Evolutionary conservation across 164 flowering plant genomes (phyloP), one percentile per base, ranked within the genome.

Genomic region (Umbilicus rupestris): DNA sequence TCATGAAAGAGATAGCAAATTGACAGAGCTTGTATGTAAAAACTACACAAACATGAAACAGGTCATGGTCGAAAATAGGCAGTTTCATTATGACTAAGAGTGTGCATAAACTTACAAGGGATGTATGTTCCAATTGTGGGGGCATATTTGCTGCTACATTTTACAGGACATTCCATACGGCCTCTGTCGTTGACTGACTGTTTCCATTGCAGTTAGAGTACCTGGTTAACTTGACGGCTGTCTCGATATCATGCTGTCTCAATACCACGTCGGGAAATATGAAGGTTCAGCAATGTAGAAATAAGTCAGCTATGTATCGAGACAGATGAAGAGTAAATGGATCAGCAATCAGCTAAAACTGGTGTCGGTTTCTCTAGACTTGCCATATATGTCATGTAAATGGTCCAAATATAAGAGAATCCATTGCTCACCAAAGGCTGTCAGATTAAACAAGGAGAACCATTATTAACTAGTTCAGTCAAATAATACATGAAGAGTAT

Each of bases 341-440:
- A 24, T 52, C 58, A 8, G 42, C 28, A 33, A 16, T 47, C 41
- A 29, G 20, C 62, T 24, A 35, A 31, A 16, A n/a, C 45, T 24
- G 39, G 66, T 55, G 59, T 47, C 66, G 60, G 60, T 55, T 78
- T 86, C 71, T 76, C 63, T 57, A 78, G 73, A 76, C 79, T 82
- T 45, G 84, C 92, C 87, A 80, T 85, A 74, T 84, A 87, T 16
- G 92, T 87, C 68, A 87, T 64, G 67, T 87, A 87, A 50, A 87
- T 77, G n/a, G 83, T 82, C 92, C 92, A 87, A 41, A 85, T 29
- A 69, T 78, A 87, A 14, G 92, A 63, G 71, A 82, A 87, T 0
- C 84, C 72, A 68, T 79, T 87, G 80, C 76, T 82, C 29, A 79
- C 67, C 73, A 87, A 58, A 0, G 91, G 91, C 91, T 86, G 83